These are phyloP conservation scores for Kickxella alabastrina DNA, from an alignment of 192 early-diverging fungal species.

Conservation along the genomic window DNA sequence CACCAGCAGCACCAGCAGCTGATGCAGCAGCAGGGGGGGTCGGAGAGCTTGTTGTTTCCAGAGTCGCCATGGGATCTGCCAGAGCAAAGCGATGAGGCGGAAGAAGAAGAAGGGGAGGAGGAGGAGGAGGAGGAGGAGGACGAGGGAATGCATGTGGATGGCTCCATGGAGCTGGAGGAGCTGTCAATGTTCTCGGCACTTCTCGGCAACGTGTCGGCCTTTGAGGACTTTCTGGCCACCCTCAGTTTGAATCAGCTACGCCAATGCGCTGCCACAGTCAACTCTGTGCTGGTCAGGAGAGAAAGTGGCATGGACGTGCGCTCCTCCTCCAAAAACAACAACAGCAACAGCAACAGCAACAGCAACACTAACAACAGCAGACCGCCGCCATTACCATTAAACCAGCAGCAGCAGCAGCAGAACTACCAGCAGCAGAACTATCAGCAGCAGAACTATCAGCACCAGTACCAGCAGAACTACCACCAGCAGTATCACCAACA, in stretches of 20 bases:
- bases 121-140: slow-evolving; percentile 3
- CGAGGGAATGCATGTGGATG: slow-evolving; percentile 14
- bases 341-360: neutral
- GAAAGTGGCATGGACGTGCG: slow-evolving; percentile 14
- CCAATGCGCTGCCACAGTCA: slow-evolving; percentile 48
- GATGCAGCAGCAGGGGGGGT: neutral
- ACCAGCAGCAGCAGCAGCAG: neutral
- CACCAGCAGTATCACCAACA: too few relatives aligned
- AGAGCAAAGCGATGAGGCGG: neutral
- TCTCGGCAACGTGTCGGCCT: slow-evolving; percentile 34
- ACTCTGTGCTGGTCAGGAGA: slow-evolving; percentile 37
- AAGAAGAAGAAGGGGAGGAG: neutral
- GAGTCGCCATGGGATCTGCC: neutral
- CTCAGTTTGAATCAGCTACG: slow-evolving; percentile 46
- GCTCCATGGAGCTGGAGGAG: slow-evolving; percentile 42
- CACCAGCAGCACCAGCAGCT: neutral
- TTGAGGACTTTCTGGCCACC: slow-evolving; percentile 37
- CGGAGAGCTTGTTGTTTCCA: neutral
- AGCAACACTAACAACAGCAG: neutral
- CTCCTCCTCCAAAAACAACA: too few relatives aligned
- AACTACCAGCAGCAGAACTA: neutral
- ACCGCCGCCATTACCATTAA: neutral
- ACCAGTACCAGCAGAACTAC: too few relatives aligned
- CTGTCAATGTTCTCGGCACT: slow-evolving; percentile 46
- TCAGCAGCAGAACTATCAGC: neutral